Percentiles rank a stretch among this genome's conserved stretches.
Evolutionary conservation across 2,329 filamentous ascomycete genomes (phyloP).

Genomic region (Diaporthe destruens): DNA sequence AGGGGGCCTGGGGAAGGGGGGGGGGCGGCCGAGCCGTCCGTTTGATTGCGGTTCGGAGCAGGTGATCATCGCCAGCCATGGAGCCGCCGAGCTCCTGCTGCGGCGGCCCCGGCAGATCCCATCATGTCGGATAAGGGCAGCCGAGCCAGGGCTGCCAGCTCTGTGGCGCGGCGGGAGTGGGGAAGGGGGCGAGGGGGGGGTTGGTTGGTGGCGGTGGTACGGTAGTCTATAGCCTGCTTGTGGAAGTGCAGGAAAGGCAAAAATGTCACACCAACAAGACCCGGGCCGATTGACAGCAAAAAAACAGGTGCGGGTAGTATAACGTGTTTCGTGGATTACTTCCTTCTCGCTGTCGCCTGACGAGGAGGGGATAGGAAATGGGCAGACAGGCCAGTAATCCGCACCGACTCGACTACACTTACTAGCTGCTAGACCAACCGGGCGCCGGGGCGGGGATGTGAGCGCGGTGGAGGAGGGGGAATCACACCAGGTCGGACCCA

Average conservation of each 20-base stretch:
- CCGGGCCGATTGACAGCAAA: slow-evolving; percentile 21
- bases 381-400: no score
- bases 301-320: slow-evolving; percentile 7
- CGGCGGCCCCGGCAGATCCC: slow-evolving; percentile 19
- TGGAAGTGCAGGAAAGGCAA: no score
- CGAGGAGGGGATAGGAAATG: not conserved
- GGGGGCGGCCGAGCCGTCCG: slow-evolving; percentile 14
- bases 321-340: not conserved
- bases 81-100: not conserved
- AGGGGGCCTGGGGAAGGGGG: not conserved
- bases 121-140: slow-evolving; percentile 17
- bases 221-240: not conserved
- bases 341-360: not conserved
- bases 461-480: no score
- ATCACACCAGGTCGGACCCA: slow-evolving; percentile 32
- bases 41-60: not conserved
- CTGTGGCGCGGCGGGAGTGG: slow-evolving; percentile 22
- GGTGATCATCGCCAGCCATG: slow-evolving; percentile 18
- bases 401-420: no score
- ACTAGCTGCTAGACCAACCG: not conserved
- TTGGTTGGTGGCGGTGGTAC: no score
- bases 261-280: slow-evolving; percentile 18
- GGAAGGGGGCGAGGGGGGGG: not conserved
- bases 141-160: slow-evolving; percentile 12
- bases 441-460: not conserved